A percentile compares a stretch with the other conserved stretches of the same genome.
These are phyloP conservation scores for Trypethelium eluteriae DNA, from an alignment of 495 filamentous ascomycete species.

Conservation along the genomic window DNA sequence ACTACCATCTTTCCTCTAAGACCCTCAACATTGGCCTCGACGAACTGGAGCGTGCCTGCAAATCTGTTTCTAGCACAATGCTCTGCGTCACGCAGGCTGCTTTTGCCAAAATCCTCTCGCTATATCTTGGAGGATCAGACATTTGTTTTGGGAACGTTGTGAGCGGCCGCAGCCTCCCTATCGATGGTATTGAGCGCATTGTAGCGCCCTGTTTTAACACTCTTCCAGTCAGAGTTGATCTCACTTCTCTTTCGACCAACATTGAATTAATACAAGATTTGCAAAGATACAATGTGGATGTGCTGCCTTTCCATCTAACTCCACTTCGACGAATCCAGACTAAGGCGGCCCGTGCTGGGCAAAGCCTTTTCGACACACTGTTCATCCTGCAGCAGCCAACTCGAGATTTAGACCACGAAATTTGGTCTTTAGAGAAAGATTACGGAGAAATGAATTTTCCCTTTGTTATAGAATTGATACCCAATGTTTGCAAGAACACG, in stretches of 20 bases:
- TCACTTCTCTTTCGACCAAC: slow-evolving; percentile 40
- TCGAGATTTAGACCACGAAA: slow-evolving; percentile 42
- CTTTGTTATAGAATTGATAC: slow-evolving; percentile 20
- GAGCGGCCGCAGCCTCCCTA: slow-evolving; percentile 58
- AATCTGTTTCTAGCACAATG: slow-evolving; percentile 49
- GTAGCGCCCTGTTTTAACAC: slow-evolving; percentile 87
- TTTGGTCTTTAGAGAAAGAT: slow-evolving; percentile 64
- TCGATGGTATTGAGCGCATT: slow-evolving; percentile 59
- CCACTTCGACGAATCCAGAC: slow-evolving; percentile 57
- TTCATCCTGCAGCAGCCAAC: slow-evolving; percentile 59
- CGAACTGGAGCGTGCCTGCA: slow-evolving; percentile 41
- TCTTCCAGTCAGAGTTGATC: slow-evolving; percentile 59
- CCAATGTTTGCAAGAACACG: neutral
- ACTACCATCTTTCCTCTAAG: neutral
- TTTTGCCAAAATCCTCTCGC: slow-evolving; percentile 55
- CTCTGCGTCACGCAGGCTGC: slow-evolving; percentile 59
- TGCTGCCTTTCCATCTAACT: slow-evolving; percentile 59
- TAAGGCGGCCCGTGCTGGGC: slow-evolving; percentile 32
- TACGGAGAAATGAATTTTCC: slow-evolving; percentile 61
- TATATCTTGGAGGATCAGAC: slow-evolving; percentile 47
- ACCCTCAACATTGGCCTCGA: neutral
- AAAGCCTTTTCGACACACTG: slow-evolving; percentile 64
- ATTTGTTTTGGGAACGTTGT: slow-evolving; percentile 79
- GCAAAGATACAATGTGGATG: slow-evolving; percentile 49
- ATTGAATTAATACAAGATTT: slow-evolving; percentile 46